Conservation (phyloP, 345 rosid species). For the Brassica nigra region DNA sequence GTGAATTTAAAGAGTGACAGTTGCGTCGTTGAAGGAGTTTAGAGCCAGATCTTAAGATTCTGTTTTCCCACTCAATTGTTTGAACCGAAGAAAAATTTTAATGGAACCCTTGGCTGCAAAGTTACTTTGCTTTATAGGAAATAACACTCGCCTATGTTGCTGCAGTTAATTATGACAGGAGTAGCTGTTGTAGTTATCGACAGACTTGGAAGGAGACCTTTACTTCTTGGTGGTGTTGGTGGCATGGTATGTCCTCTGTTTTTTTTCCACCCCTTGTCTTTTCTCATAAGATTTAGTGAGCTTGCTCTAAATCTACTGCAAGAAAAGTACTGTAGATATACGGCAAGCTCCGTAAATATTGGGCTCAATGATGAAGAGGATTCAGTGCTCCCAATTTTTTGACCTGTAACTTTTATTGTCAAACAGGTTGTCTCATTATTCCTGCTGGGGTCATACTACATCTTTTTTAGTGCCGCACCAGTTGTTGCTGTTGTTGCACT, state of each 20-base stretch:
- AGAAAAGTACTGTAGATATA: not conserved
- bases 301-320: not conserved
- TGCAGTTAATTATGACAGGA: slow-evolving; percentile 93
- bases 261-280: not conserved
- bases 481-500: slow-evolving; percentile 74
- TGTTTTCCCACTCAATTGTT: not conserved
- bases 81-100: slow-evolving; percentile 2
- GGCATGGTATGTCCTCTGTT: slow-evolving; percentile 65
- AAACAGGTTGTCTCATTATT: slow-evolving; percentile 75
- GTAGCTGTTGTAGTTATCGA: slow-evolving; percentile 81
- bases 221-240: slow-evolving; percentile 89
- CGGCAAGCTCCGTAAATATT: slow-evolving; percentile 2
- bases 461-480: slow-evolving; percentile 63
- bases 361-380: not conserved
- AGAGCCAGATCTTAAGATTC: not conserved
- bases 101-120: slow-evolving; percentile 11
- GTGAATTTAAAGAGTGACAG: slow-evolving; percentile 4
- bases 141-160: slow-evolving; percentile 6
- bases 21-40: not conserved
- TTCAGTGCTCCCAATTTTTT: not conserved
- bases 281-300: not conserved
- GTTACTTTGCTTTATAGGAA: slow-evolving; percentile 1
- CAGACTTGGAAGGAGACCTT: slow-evolving; percentile 92
- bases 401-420: not conserved
- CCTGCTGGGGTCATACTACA: slow-evolving; percentile 93